Evolutionary conservation across 2,329 filamentous ascomycete species (phyloP).

Genomic region (Nemania sp.): DNA sequence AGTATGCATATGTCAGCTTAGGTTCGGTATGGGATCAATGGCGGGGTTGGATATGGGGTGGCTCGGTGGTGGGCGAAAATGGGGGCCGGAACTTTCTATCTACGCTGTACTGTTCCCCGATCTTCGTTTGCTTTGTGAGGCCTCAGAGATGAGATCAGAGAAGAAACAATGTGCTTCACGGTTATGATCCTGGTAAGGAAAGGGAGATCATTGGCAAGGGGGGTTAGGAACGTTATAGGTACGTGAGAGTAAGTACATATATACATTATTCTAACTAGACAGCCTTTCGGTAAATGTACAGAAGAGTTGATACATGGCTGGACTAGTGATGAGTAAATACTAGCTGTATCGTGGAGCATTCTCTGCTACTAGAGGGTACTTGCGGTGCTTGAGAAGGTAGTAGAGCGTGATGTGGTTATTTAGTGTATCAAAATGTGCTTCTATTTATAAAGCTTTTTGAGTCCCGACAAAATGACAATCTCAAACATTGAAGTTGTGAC

Average conservation of each 20-base stretch:
- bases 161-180: neutral
- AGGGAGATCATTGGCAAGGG: neutral
- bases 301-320: neutral
- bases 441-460: neutral
- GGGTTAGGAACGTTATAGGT: neutral
- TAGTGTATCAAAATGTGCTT: neutral
- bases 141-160: neutral
- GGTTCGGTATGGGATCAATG: too few species aligned
- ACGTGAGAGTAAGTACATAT: conserved; percentile 4
- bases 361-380: neutral
- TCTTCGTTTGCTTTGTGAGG: too few species aligned
- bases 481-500: neutral
- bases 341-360: neutral
- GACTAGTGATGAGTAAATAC: neutral
- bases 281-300: conserved; percentile 19
- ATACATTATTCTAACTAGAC: neutral
- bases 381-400: neutral
- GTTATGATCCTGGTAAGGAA: neutral
- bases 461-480: neutral
- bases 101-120: too few species aligned
- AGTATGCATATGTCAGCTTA: too few species aligned
- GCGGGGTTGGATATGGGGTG: too few species aligned
- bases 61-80: too few species aligned
- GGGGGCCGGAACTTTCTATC: too few species aligned
- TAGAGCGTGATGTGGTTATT: neutral